Conservation (phyloP, 352 stramenopile species). For the Discostella stelligera region DNA sequence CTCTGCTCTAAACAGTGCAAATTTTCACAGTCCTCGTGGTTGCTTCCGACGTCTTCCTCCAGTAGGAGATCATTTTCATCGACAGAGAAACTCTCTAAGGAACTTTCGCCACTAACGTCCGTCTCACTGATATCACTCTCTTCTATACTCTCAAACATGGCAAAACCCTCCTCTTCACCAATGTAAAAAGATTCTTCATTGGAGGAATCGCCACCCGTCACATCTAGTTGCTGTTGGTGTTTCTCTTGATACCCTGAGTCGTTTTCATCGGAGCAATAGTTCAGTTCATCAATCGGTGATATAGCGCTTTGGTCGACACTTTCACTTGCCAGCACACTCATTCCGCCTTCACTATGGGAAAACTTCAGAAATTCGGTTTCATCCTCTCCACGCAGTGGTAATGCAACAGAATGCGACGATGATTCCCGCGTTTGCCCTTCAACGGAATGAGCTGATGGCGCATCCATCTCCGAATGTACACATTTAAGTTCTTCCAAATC, state of each 20-base stretch:
- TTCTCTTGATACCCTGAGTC: background rate
- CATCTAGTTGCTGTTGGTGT: background rate
- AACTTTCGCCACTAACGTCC: constrained; percentile 2
- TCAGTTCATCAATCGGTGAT: background rate
- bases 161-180: constrained; percentile 24
- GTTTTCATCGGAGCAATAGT: background rate
- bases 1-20: background rate
- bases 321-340: background rate
- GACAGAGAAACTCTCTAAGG: constrained; percentile 12
- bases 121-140: constrained; percentile 31
- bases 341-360: background rate
- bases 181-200: constrained; percentile 22
- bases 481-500: background rate
- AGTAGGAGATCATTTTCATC: constrained; percentile 12
- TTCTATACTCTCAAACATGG: constrained; percentile 14
- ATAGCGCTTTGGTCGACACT: background rate
- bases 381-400: background rate
- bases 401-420: background rate
- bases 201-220: background rate
- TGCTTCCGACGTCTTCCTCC: background rate
- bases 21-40: background rate
- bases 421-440: no score
- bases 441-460: background rate
- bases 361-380: background rate
- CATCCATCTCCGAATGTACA: background rate